phyloP scores from a whole-genome alignment of 2,329 filamentous ascomycete genomes.

The Neophaeococcomyces mojaviensis region DNA sequence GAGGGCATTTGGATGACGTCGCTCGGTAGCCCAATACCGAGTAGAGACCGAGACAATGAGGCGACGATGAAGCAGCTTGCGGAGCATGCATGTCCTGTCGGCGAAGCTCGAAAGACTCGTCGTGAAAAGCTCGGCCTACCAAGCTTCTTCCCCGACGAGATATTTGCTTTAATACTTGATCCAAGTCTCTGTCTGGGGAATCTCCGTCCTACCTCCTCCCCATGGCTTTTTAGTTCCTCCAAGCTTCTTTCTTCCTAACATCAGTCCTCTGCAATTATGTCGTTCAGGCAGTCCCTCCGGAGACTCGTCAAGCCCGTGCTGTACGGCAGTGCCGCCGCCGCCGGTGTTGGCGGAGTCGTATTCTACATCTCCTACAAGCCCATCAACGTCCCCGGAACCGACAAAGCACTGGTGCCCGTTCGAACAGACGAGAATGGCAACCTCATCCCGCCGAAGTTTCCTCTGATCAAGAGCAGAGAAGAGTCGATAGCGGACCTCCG shows the following conservation, averaged over 20 bases:
- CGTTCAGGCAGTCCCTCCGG: constrained; percentile 19
- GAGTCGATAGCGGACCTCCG: constrained; percentile 47
- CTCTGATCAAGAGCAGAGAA: constrained; percentile 41
- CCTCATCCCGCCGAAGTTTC: constrained; percentile 47
- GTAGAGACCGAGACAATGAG: too few species aligned
- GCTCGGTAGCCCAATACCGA: too few species aligned
- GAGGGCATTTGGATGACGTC: too few species aligned
- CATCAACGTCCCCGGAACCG: constrained; percentile 56
- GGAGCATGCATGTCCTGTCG: too few species aligned
- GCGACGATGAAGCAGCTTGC: too few species aligned
- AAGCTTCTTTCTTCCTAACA: not conserved
- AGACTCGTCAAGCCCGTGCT: constrained; percentile 51
- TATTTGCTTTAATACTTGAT: too few species aligned
- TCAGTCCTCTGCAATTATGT: not conserved
- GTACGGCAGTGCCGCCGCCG: constrained; percentile 50
- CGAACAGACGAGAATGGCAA: constrained; percentile 53
- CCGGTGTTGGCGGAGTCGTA: constrained; percentile 44
- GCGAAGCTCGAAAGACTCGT: too few species aligned
- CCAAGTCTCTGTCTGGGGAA: too few species aligned
- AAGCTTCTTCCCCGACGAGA: too few species aligned
- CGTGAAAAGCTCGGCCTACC: too few species aligned
- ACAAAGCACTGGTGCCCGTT: constrained; percentile 56
- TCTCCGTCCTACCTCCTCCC: too few species aligned
- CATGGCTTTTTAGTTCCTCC: too few species aligned
- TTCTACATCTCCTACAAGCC: constrained; percentile 58